phyloP scores from a whole-genome alignment of 495 filamentous ascomycete species.

The Bombardia bombarda region DNA sequence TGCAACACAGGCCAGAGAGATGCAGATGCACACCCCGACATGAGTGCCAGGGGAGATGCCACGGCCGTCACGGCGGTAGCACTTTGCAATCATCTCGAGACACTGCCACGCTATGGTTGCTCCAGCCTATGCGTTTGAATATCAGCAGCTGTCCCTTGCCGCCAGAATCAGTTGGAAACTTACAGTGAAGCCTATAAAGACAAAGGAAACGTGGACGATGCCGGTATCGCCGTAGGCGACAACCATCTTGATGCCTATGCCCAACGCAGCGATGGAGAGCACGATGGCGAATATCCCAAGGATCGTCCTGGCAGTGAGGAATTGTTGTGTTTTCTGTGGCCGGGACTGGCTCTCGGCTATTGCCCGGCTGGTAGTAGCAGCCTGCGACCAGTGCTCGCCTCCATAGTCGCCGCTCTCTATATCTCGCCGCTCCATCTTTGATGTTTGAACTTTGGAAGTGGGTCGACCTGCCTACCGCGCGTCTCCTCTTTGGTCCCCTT shows the following conservation, averaged over 20 bases:
- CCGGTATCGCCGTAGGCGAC: constrained; percentile 8
- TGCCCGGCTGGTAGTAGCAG: too few species aligned
- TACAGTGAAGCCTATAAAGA: constrained; percentile 14
- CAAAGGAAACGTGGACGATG: constrained; percentile 15
- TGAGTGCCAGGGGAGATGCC: constrained; percentile 31
- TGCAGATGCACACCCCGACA: constrained; percentile 27
- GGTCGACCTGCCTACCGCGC: too few species aligned
- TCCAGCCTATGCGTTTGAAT: constrained; percentile 3
- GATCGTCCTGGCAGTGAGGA: constrained; percentile 7
- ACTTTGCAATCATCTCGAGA: constrained; percentile 11
- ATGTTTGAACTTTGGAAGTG: too few species aligned
- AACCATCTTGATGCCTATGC: constrained; percentile 13
- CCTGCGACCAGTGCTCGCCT: too few species aligned
- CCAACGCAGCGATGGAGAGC: constrained; percentile 12
- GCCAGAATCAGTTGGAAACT: background rate
- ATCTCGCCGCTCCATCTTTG: too few species aligned
- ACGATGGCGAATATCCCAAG: constrained; percentile 5
- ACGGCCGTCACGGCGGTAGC: constrained; percentile 9
- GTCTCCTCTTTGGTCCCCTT: too few species aligned
- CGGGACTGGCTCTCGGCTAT: too few species aligned
- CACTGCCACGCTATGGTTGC: constrained; percentile 10
- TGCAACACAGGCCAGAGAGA: constrained; percentile 24
- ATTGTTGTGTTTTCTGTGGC: too few species aligned
- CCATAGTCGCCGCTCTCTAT: too few species aligned
- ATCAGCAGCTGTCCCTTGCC: background rate